Base-by-base conservation (phyloP, 2,329 filamentous ascomycete genomes). In the Keithomyces neogunnii region DNA sequence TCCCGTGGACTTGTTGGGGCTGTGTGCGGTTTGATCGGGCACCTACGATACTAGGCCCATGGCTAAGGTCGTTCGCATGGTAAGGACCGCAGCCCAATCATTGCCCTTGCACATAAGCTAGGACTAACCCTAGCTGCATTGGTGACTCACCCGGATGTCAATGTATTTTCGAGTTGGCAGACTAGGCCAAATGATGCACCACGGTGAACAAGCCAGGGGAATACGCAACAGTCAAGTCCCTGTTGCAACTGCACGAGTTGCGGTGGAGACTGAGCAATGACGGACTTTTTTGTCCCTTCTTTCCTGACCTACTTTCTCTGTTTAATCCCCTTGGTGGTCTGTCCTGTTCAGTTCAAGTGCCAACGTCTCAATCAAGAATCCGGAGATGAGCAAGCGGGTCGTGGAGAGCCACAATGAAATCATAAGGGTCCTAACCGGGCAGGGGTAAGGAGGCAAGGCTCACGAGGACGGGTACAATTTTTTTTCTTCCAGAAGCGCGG, bases 351-450 rank as follows among this genome's bases (percentile, higher is more conserved):
- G 19, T 19, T 19, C 19, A 19, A 19, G 19, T 33, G 36, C 7
- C 32, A 4, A 13, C n/a, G 19, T 28, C 10, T 13, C 3, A 11
- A 19, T 33, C 32, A 47, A 19, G 5, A 51, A 33, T 48, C 50
- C 48, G 50, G 53, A 53, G 48, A 51, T 51, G 51, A 50, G 36
- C 47, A 35, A 43, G 53, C 45, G 53, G 53, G 45, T 45, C 50
- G 28, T 4, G 7, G 13, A n/a, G 45, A 49, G 39, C 33, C 45
- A 39, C 44, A 43, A 51, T 55, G 49, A 46, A 51, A 50, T 55
- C 53, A 51, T 50, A 50, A 50, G 47, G 53, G 47, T 53, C 51
- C 33, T 39, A 45, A 42, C 48, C 42, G 31, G 9, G 10, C 48
- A 31, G 45, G 49, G 48, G 29, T 44, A 47, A 44, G 8, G n/a